Base-by-base conservation (phyloP, 2,329 filamentous ascomycete genomes). In the Colletotrichum sansevieriae region DNA sequence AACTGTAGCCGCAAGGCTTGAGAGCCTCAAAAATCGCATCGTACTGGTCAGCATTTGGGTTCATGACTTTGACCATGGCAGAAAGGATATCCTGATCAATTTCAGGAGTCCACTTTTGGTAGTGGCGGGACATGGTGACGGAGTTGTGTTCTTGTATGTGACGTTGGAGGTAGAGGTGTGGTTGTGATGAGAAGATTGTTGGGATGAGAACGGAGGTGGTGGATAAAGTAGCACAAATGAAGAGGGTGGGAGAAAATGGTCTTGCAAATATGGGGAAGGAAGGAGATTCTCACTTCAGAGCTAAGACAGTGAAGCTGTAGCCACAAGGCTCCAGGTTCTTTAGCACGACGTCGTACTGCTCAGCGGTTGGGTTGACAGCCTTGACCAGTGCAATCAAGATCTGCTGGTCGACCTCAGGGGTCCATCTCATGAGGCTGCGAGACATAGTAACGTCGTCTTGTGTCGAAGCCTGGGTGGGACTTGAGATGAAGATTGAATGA, bases 61-160 rank as follows among this genome's bases (percentile, higher is more conserved):
- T 79, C 62, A 81, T 71, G 7, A 79, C 74, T 29, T 78, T 76
- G n/a, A 82, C 73, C 25, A 85, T 66, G 33, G 78, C 79, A 7
- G 81, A 64, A 41, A 87, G 77, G 47, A 86, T 80, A 46, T 83
- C 82, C 66, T 82, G 75, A 52, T 86, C 83, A 18, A 80, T 77
- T 9, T 76, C 75, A 5, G 78, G 73, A 33, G 79, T 79, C 83
- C 84, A 87, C 39, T 75, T 78, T 71, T 80, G 15, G 73, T 68
- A 63, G 76, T 73, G 41, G 9, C 77, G 75, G n/a, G 70, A 29
- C 22, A 35, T 49, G 20, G 18, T 22, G 44, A 41, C 57, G 49
- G 60, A 47, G 11, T 25, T 12, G 3, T 75, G 63, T 10, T 57
- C 54, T 11, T 63, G 72, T 35, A 35, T 63, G 56, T 63, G 41